These are phyloP conservation scores for Lachnellula subtilissima DNA, from an alignment of 2,329 filamentous ascomycete species.

Conservation along the genomic window DNA sequence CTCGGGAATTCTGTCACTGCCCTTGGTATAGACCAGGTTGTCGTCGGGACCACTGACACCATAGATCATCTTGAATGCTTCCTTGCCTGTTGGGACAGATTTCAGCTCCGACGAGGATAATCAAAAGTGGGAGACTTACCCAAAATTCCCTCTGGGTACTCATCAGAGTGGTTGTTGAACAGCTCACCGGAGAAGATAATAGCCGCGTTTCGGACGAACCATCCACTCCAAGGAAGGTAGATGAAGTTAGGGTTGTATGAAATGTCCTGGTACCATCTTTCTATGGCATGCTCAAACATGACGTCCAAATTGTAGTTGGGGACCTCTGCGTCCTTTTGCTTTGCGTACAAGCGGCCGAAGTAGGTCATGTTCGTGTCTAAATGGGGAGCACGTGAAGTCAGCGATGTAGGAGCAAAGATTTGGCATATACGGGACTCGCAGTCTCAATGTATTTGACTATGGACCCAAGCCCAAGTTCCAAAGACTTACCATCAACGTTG, in stretches of 20 bases:
- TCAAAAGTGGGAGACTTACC: too few species aligned
- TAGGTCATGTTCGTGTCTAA: too few species aligned
- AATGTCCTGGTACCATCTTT: conserved; percentile 24
- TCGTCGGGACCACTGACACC: conserved; percentile 3
- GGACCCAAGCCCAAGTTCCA: too few species aligned
- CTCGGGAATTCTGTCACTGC: not conserved
- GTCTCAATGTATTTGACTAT: too few species aligned
- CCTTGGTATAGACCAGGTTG: conserved; percentile 6
- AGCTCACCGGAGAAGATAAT: conserved; percentile 24
- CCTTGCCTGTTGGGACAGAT: conserved; percentile 18
- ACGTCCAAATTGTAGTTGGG: not conserved
- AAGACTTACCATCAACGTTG: too few species aligned
- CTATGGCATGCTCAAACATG: not conserved
- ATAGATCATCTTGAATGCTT: conserved; percentile 2
- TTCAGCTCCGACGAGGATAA: too few species aligned
- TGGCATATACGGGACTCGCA: too few species aligned
- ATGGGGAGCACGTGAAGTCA: too few species aligned
- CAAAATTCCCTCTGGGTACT: not conserved
- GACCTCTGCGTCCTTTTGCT: not conserved
- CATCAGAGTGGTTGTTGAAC: conserved; percentile 6
- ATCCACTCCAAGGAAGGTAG: conserved; percentile 24
- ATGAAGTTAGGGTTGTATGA: conserved; percentile 30
- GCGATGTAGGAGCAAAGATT: too few species aligned
- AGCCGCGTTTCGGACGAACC: conserved; percentile 22
- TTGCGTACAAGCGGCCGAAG: not conserved